Conservation (phyloP, 2,329 filamentous ascomycete species). For the Pseudogymnoascus destructans region DNA sequence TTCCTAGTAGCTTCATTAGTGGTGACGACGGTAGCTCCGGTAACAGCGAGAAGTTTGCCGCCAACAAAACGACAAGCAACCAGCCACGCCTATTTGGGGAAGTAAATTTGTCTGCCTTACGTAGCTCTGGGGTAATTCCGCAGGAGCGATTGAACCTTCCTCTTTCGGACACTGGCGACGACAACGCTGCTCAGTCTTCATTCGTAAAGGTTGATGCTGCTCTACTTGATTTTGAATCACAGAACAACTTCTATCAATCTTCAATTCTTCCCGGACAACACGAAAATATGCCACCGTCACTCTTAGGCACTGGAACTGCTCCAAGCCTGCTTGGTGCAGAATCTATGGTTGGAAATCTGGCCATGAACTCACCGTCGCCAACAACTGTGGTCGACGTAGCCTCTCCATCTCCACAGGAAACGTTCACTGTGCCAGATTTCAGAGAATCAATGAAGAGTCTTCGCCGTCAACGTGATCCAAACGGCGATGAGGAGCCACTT, state of each 20-base stretch:
- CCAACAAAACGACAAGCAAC: neutral
- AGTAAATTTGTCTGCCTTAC: constrained; percentile 21
- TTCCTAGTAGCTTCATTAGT: constrained; percentile 22
- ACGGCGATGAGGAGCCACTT: constrained; percentile 25
- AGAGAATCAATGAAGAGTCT: constrained; percentile 18
- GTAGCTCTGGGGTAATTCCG: constrained; percentile 24
- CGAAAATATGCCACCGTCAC: neutral
- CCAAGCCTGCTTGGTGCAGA: constrained; percentile 25
- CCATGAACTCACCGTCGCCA: constrained; percentile 24
- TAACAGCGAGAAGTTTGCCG: neutral
- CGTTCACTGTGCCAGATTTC: constrained; percentile 8
- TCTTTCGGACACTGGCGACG: constrained; percentile 9
- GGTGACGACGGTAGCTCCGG: constrained; percentile 12
- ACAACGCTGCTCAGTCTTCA: neutral
- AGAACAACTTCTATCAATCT: neutral
- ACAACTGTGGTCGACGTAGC: constrained; percentile 9
- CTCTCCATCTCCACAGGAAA: constrained; percentile 17
- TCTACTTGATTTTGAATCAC: neutral
- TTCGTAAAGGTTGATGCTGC: neutral
- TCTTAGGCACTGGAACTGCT: constrained; percentile 13
- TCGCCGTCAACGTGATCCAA: constrained; percentile 22
- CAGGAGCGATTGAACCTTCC: constrained; percentile 21
- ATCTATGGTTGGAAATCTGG: constrained; percentile 23
- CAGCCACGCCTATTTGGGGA: constrained; percentile 25
- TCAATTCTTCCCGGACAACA: neutral